Evolutionary conservation across 2,329 filamentous ascomycete species (phyloP).

Genomic region (Hymenoscyphus repandus): DNA sequence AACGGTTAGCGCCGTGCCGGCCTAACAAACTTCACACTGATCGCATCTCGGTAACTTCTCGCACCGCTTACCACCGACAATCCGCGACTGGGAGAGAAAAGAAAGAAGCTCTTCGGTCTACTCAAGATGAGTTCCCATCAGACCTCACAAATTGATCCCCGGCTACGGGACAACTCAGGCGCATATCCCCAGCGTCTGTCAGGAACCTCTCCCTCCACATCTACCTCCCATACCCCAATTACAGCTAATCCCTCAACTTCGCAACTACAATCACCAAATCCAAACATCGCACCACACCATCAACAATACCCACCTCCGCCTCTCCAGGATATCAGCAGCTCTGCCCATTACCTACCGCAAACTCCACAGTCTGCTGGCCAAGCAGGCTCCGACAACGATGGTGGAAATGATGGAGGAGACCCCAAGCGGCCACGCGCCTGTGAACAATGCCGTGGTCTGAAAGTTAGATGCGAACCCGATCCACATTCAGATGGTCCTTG

Average conservation of each 20-base stretch:
- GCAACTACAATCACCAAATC: constrained; percentile 3
- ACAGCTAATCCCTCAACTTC: constrained; percentile 7
- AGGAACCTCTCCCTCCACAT: neutral
- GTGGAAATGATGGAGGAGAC: constrained; percentile 21
- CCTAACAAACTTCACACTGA: too few relatives aligned
- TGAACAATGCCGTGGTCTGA: constrained; percentile 38
- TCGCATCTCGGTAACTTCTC: too few relatives aligned
- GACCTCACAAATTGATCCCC: neutral
- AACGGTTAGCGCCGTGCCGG: too few relatives aligned
- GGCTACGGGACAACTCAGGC: neutral
- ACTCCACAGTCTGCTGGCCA: constrained; percentile 23
- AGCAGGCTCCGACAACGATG: constrained; percentile 13
- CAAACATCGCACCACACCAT: constrained; percentile 8
- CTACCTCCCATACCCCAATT: constrained; percentile 5
- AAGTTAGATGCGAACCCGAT: constrained; percentile 37
- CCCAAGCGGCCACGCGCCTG: constrained; percentile 36
- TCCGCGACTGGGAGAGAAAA: too few relatives aligned
- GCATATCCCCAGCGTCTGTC: constrained; percentile 1
- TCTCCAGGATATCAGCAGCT: neutral
- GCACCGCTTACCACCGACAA: too few relatives aligned
- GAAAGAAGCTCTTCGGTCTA: too few relatives aligned
- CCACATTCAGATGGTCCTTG: constrained; percentile 32
- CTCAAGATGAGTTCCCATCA: too few relatives aligned
- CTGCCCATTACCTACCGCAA: constrained; percentile 19
- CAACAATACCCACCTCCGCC: constrained; percentile 10